A percentile compares a stretch with the other conserved stretches of the same genome.
These are phyloP conservation scores for Vaccinium macrocarpon DNA, from an alignment of 148 eudicot species.

Conservation along the genomic window DNA sequence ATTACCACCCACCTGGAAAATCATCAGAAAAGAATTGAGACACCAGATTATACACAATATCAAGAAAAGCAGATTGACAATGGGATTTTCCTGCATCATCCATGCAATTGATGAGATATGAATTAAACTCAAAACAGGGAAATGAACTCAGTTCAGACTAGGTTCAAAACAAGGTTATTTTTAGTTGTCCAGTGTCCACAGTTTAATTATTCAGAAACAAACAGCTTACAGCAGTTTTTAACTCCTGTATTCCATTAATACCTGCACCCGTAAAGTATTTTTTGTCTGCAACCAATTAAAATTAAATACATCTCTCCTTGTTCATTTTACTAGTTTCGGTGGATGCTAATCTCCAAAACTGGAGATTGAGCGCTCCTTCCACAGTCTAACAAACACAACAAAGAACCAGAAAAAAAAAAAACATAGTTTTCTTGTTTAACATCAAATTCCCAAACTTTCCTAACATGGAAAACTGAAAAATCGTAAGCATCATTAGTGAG, in stretches of 20 bases:
- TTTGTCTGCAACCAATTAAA: background rate
- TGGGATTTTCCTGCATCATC: background rate
- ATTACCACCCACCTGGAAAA: conserved; percentile 72
- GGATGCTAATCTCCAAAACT: background rate
- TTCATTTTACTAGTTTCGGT: background rate
- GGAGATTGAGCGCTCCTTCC: background rate
- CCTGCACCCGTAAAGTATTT: background rate
- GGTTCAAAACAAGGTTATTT: background rate
- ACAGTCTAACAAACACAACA: background rate
- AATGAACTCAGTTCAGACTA: background rate
- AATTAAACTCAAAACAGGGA: background rate
- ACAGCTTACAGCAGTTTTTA: background rate
- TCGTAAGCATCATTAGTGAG: background rate
- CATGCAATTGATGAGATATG: background rate
- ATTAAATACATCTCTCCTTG: background rate
- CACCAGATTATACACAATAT: background rate
- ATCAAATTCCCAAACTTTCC: background rate
- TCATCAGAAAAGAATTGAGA: background rate
- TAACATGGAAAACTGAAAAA: background rate
- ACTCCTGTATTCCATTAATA: background rate
- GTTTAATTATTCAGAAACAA: background rate
- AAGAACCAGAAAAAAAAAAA: background rate
- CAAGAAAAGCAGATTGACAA: background rate
- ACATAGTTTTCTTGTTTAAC: background rate
- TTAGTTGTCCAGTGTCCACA: background rate